These are phyloP conservation scores for Penstemon newberryi DNA, from an alignment of 257 asterid species.

Conservation along the genomic window DNA sequence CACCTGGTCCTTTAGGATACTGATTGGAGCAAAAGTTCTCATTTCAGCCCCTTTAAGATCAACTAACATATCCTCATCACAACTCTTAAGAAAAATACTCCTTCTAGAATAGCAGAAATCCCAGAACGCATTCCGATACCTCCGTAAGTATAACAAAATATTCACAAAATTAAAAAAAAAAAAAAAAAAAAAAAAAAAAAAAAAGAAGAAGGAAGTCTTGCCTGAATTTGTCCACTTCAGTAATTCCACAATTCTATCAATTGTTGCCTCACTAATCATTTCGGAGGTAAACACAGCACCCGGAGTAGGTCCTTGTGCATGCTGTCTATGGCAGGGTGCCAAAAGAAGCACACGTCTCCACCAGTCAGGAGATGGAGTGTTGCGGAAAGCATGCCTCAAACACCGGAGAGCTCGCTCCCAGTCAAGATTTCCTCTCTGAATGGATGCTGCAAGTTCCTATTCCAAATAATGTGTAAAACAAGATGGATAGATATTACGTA, in stretches of 20 bases:
- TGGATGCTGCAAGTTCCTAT: conserved; percentile 93
- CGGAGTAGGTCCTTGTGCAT: conserved; percentile 70
- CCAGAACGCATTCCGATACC: background rate
- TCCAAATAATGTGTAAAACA: conserved; percentile 27
- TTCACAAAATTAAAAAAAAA: too few species aligned
- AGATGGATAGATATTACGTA: conserved; percentile 10
- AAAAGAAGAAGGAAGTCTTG: conserved; percentile 31
- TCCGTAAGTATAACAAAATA: too few species aligned
- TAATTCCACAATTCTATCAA: conserved; percentile 88
- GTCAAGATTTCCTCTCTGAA: conserved; percentile 92
- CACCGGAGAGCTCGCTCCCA: conserved; percentile 99
- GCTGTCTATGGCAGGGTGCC: conserved; percentile 90
- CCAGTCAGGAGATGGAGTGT: conserved; percentile 99
- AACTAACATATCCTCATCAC: background rate
- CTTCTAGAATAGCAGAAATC: background rate
- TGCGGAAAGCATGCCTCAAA: conserved; percentile 94
- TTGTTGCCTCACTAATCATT: conserved; percentile 93
- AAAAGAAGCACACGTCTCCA: conserved; percentile 97
- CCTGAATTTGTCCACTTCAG: conserved; percentile 91
- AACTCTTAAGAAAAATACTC: background rate
- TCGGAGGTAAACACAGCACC: conserved; percentile 99
- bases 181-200: background rate
- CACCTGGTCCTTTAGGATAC: background rate
- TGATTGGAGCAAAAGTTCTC: conserved; percentile 1
- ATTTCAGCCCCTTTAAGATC: background rate